Evolutionary conservation across 2,329 filamentous ascomycete genomes (phyloP).

Genomic region (Verticillium albo-atrum): DNA sequence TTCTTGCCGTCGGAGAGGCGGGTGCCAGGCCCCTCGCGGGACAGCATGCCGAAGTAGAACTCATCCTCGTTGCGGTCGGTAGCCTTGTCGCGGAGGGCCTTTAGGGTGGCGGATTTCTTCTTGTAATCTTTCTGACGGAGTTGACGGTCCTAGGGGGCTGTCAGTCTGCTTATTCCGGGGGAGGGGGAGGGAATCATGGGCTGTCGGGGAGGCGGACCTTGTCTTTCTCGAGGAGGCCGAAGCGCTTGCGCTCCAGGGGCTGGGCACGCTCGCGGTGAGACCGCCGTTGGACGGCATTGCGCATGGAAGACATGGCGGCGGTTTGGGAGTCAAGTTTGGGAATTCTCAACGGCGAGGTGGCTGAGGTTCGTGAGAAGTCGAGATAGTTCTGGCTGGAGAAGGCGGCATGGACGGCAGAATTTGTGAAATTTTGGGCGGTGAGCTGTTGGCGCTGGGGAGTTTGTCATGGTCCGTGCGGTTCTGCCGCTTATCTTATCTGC

Average conservation of each 20-base stretch:
- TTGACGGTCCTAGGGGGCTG: slow-evolving; percentile 49
- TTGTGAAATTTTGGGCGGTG: slow-evolving; percentile 15
- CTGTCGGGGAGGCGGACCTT: slow-evolving; percentile 52
- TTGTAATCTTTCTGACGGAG: slow-evolving; percentile 63
- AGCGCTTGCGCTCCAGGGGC: slow-evolving; percentile 74
- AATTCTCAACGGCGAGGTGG: neutral
- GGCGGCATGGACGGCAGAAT: slow-evolving; percentile 13
- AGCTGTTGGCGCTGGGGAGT: neutral
- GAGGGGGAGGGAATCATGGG: neutral
- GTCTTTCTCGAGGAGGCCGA: slow-evolving; percentile 93
- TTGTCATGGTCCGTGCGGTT: neutral
- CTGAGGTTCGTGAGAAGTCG: neutral
- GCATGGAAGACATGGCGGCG: slow-evolving; percentile 45
- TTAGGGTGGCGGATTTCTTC: slow-evolving; percentile 58
- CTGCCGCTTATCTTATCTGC: neutral
- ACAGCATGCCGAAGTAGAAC: slow-evolving; percentile 69
- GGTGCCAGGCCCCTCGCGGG: slow-evolving; percentile 51
- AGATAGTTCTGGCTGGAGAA: neutral
- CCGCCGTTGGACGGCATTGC: slow-evolving; percentile 69
- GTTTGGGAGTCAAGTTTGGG: neutral
- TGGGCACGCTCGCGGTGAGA: slow-evolving; percentile 90
- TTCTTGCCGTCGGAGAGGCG: slow-evolving; percentile 42
- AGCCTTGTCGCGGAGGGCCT: slow-evolving; percentile 56
- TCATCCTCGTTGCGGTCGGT: slow-evolving; percentile 67
- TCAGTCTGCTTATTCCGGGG: neutral